Percentiles rank a stretch among this genome's conserved stretches.
Conservation (phyloP, 75 land plant genomes). For the Pinus albicaulis region DNA sequence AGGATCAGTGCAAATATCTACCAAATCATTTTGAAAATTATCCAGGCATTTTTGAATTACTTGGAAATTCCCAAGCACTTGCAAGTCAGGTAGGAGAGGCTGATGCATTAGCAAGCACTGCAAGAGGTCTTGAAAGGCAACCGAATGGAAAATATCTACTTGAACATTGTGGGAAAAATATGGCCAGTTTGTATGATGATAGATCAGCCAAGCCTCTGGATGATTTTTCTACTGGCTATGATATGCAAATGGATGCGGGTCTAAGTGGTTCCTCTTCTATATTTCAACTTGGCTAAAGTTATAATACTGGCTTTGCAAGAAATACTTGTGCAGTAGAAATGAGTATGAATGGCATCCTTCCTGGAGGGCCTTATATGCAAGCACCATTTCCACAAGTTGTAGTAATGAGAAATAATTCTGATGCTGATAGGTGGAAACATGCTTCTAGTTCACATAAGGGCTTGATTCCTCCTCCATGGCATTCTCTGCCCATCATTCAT, state of each 20-base stretch:
- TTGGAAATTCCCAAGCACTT: slow-evolving; percentile 25
- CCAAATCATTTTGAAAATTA: too few species aligned
- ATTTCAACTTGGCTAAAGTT: slow-evolving; percentile 67
- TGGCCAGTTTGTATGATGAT: slow-evolving; percentile 44
- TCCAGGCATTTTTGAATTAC: slow-evolving; percentile 41
- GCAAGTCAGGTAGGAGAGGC: slow-evolving; percentile 21
- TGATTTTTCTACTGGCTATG: slow-evolving; percentile 23
- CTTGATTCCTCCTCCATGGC: slow-evolving; percentile 41
- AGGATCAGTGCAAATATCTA: too few species aligned
- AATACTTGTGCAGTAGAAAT: slow-evolving; percentile 28
- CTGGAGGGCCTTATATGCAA: too few species aligned
- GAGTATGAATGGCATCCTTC: slow-evolving; percentile 33
- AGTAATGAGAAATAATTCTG: slow-evolving; percentile 12
- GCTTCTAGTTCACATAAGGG: slow-evolving; percentile 16
- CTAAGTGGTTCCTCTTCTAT: slow-evolving; percentile 27
- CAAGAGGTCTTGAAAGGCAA: slow-evolving; percentile 43
- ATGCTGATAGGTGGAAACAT: slow-evolving; percentile 35
- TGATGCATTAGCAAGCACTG: slow-evolving; percentile 47
- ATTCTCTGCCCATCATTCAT: not conserved
- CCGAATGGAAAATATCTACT: slow-evolving; percentile 35
- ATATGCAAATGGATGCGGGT: slow-evolving; percentile 28
- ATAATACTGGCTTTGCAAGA: slow-evolving; percentile 48
- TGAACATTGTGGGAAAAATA: slow-evolving; percentile 49
- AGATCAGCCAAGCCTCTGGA: slow-evolving; percentile 62
- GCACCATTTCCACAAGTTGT: slow-evolving; percentile 10